Evolutionary conservation across 2,329 filamentous ascomycete genomes (phyloP), one percentile per base, ranked within the genome.

Genomic region (Clathrospora elynae): DNA sequence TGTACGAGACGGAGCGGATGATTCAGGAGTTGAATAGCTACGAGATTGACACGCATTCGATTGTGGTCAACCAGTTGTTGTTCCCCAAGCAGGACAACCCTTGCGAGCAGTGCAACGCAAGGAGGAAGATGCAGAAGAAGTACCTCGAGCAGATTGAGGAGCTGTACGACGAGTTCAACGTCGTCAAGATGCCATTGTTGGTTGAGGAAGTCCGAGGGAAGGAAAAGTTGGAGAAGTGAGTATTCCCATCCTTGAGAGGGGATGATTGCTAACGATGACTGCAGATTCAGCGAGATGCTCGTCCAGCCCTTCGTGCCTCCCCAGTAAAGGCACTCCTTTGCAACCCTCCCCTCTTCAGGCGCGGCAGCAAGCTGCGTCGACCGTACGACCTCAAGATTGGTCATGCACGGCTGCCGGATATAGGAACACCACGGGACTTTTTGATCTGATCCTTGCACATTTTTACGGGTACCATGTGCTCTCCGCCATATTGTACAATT

Each of bases 1-100:
- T 99, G 37, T 99, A 99, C 76, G 93, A 99, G 80, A 99, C 93
- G 50, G 93, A 99, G 78, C 88, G 93, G 63, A 97, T 99, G 93
- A 97, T 99, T 62, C 93, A 99, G 78, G 93, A 99, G 77, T 79
- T 99, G 49, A 85, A 90, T 33, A 87, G 82, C 70, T 99, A 96
- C 75, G 79, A 86, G 65, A 99, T 99, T 69, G 93, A 99, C 71
- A 96, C 92, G 5, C 93, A 97, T 75, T 85, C 87, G 67, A 97
- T 99, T 69, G 93, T 99, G 31, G 93, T 99, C 64, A 99, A 99
- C 73, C 93, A 99, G 78, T 80, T 99, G 57, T 78, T 99, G 42
- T 99, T 96, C 76, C 93, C 93, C 12, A 88, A 88, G 72, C 80
- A 85, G 55, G 86, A 85, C 38, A 95, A 87, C 67, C 81, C 83